Conservation (phyloP, 108 stramenopile species). For the Pseudonitzschia delicatissima region DNA sequence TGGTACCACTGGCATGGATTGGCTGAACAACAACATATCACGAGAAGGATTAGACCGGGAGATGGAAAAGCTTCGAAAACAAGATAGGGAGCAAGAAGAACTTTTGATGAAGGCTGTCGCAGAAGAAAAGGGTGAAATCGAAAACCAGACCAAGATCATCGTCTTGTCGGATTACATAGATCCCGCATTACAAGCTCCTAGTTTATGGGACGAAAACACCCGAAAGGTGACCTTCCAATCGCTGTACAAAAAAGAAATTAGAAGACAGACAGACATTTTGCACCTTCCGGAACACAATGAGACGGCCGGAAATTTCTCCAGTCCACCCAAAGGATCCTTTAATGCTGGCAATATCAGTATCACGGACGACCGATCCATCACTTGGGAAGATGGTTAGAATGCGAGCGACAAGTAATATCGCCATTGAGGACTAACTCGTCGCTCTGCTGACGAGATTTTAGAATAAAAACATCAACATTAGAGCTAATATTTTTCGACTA, state of each 20-base stretch:
- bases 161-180: conserved; percentile 37
- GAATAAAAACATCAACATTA: too few species aligned
- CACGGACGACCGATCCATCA: background rate
- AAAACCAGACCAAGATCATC: conserved; percentile 21
- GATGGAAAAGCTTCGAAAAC: conserved; percentile 44
- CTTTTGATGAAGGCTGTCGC: conserved; percentile 39
- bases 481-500: too few species aligned
- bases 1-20: conserved; percentile 35
- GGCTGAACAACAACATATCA: conserved; percentile 79
- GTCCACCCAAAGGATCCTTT: conserved; percentile 12
- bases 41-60: conserved; percentile 37
- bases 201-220: conserved; percentile 60
- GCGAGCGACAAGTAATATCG: background rate
- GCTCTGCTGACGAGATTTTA: too few species aligned
- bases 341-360: background rate
- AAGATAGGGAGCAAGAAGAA: conserved; percentile 41
- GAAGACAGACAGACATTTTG: conserved; percentile 45
- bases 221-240: conserved; percentile 68
- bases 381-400: conserved; percentile 10
- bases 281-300: conserved; percentile 5
- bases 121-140: conserved; percentile 30
- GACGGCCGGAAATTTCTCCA: conserved; percentile 7
- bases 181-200: conserved; percentile 52
- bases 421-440: too few species aligned
- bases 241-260: conserved; percentile 73